Percentiles rank a stretch among this genome's conserved stretches.
These are phyloP conservation scores for Nicotiana tabacum DNA, from an alignment of 257 asterid species.

Conservation along the genomic window DNA sequence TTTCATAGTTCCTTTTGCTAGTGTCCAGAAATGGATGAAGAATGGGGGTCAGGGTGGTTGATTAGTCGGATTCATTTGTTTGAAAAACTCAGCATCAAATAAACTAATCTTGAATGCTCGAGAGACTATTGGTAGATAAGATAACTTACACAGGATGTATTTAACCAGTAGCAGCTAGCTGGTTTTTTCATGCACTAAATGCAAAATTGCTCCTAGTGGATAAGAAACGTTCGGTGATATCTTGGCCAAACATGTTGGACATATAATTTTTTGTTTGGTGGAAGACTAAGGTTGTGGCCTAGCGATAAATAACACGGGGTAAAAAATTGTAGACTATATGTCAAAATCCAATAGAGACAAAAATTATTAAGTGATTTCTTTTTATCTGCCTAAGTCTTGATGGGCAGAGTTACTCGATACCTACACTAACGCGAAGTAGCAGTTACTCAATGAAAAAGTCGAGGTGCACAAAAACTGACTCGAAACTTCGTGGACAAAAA, in stretches of 20 bases:
- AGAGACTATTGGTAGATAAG: neutral
- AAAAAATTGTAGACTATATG: too few relatives aligned
- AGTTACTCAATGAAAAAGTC: too few relatives aligned
- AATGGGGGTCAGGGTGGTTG: neutral
- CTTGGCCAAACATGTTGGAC: neutral
- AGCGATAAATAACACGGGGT: neutral
- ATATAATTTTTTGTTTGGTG: neutral
- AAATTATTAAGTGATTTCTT: too few relatives aligned
- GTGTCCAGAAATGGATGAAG: neutral
- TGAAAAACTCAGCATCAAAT: neutral
- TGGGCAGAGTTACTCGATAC: too few relatives aligned
- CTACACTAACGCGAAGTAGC: too few relatives aligned
- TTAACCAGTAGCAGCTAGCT: neutral
- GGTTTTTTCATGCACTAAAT: constrained; percentile 4
- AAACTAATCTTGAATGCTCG: neutral
- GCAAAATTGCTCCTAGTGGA: neutral
- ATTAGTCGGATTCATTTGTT: neutral
- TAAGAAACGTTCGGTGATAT: neutral
- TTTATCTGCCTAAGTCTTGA: too few relatives aligned
- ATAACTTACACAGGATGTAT: neutral
- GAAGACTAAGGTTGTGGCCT: neutral
- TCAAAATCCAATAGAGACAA: too few relatives aligned
- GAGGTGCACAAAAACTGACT: too few relatives aligned
- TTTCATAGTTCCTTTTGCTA: neutral
- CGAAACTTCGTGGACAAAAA: too few relatives aligned